Percentiles rank a stretch among this genome's conserved stretches.
These are phyloP conservation scores for Escovopsis sp. DNA, from an alignment of 2,329 filamentous ascomycete genomes.

Conservation along the genomic window DNA sequence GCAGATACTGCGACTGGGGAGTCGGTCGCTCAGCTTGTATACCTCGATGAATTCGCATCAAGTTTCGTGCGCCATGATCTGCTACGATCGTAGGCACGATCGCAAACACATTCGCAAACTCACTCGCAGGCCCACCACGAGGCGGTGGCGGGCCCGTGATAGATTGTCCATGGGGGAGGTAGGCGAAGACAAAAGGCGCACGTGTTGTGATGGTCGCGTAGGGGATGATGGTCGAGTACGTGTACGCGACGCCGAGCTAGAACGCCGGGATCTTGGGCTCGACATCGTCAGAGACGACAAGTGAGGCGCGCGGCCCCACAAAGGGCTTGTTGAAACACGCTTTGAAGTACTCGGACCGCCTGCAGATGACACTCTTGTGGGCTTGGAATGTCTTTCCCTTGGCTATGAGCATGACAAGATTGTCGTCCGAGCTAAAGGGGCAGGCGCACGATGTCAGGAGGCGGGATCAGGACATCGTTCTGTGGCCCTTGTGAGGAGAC, in stretches of 20 bases:
- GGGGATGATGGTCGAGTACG: constrained; percentile 18
- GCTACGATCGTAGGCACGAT: too few relatives aligned
- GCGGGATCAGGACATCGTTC: too few relatives aligned
- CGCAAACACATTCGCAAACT: too few relatives aligned
- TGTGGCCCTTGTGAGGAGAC: too few relatives aligned
- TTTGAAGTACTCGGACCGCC: constrained; percentile 20
- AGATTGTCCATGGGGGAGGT: too few relatives aligned
- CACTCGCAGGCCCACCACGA: too few relatives aligned
- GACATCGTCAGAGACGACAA: constrained; percentile 17
- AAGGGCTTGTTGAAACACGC: constrained; percentile 14
- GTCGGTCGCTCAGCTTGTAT: constrained; percentile 22
- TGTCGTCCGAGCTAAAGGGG: constrained; percentile 13
- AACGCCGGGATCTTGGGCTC: constrained; percentile 18
- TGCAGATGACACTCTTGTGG: constrained; percentile 15
- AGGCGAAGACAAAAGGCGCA: neutral
- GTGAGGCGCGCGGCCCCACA: constrained; percentile 12
- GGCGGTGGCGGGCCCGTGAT: too few relatives aligned
- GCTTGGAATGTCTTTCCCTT: constrained; percentile 16
- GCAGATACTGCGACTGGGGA: constrained; percentile 16
- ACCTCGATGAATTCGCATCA: constrained; percentile 21
- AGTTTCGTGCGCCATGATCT: too few relatives aligned
- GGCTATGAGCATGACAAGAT: constrained; percentile 14
- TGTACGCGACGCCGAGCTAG: constrained; percentile 20
- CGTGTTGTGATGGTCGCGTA: constrained; percentile 11
- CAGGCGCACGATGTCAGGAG: neutral